Conservation (phyloP, 306 rosid genomes). For the Cucumis cinereus region DNA sequence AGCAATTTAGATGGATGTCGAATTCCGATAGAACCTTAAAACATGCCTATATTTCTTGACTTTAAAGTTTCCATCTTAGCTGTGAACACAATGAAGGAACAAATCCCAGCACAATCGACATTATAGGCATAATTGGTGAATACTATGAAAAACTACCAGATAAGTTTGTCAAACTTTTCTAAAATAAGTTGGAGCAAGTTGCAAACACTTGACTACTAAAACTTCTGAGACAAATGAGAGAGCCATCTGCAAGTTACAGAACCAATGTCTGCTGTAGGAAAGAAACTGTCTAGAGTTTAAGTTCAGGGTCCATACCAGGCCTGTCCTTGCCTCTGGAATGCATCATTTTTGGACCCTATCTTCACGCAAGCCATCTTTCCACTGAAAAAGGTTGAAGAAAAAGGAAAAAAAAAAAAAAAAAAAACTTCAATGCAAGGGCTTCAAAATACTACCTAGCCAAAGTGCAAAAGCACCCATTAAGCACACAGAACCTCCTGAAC, state of each 20-base stretch:
- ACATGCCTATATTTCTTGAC: not conserved
- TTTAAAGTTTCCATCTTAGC: not conserved
- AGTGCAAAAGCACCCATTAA: not conserved
- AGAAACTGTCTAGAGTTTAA: not conserved
- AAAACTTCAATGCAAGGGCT: conserved; percentile 1
- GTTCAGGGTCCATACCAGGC: conserved; percentile 56
- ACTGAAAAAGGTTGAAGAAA: not conserved
- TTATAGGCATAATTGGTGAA: not conserved
- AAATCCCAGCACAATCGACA: not conserved
- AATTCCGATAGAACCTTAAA: not conserved
- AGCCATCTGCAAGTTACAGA: not conserved
- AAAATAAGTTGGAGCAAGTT: not conserved
- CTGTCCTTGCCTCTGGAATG: conserved; percentile 93
- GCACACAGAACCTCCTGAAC: conserved; percentile 12
- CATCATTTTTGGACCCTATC: conserved; percentile 92
- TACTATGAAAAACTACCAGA: not conserved
- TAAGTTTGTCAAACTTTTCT: not conserved
- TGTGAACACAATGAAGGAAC: not conserved
- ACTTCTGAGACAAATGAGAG: not conserved
- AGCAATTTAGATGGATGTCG: not conserved
- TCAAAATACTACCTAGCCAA: not conserved
- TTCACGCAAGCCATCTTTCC: conserved; percentile 76
- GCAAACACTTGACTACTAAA: not conserved
- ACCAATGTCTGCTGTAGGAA: not conserved
- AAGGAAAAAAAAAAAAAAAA: not conserved